These are phyloP conservation scores for Rugosomyces carneus DNA, from an alignment of 1,284 basidiomycete genomes.

Conservation along the genomic window DNA sequence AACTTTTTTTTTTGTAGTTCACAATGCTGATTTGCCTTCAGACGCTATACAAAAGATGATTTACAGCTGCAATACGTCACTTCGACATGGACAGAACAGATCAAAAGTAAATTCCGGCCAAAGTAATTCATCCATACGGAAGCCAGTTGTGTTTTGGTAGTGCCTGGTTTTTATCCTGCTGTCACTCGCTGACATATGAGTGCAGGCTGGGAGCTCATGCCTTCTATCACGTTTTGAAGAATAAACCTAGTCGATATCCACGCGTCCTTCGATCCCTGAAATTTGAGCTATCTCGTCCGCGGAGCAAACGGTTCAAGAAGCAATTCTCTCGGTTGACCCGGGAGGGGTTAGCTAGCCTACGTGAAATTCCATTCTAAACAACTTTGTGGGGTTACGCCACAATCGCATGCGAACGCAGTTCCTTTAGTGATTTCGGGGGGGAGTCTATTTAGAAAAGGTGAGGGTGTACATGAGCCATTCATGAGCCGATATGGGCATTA, in stretches of 20 bases:
- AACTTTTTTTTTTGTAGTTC: neutral
- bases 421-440: too few species aligned
- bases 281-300: slow-evolving; percentile 42
- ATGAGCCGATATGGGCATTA: too few species aligned
- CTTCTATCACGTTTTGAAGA: slow-evolving; percentile 59
- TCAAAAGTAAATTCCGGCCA: slow-evolving; percentile 20
- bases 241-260: slow-evolving; percentile 46
- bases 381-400: too few species aligned
- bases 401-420: too few species aligned
- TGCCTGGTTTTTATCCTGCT: slow-evolving; percentile 17
- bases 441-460: too few species aligned
- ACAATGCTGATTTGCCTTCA: slow-evolving; percentile 20
- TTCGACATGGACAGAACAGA: slow-evolving; percentile 37
- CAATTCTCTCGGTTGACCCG: slow-evolving; percentile 42
- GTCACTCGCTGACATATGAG: neutral
- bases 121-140: slow-evolving; percentile 38
- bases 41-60: slow-evolving; percentile 57
- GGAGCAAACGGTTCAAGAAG: slow-evolving; percentile 34
- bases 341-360: slow-evolving; percentile 36
- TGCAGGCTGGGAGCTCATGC: slow-evolving; percentile 79
- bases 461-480: too few species aligned
- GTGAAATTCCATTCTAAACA: slow-evolving; percentile 24
- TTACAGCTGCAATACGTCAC: slow-evolving; percentile 45
- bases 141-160: slow-evolving; percentile 58
- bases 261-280: slow-evolving; percentile 42